Conservation (phyloP, 2,329 filamentous ascomycete species). For the Diaporthe aspalathi region DNA sequence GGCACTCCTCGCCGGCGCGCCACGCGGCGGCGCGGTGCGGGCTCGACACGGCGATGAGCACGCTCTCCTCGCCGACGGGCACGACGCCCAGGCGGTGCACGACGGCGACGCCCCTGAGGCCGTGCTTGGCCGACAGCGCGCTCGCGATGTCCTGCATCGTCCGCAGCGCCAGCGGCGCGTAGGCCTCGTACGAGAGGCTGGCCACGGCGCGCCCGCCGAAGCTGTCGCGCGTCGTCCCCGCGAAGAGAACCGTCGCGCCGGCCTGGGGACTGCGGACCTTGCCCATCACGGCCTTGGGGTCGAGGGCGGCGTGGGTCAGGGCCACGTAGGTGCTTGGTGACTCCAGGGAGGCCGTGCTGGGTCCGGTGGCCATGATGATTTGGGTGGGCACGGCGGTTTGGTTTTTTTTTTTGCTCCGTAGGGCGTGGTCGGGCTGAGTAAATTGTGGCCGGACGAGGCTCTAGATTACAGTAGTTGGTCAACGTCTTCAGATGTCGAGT, state of each 20-base stretch:
- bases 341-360: conserved; percentile 2
- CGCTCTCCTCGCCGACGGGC: conserved; percentile 91
- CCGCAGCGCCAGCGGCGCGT: conserved; percentile 75
- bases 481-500: not conserved
- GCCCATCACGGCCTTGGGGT: conserved; percentile 68
- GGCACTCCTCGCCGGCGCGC: conserved; percentile 86
- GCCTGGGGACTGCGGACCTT: conserved; percentile 78
- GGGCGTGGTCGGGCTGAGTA: not conserved
- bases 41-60: conserved; percentile 86
- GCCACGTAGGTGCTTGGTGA: conserved; percentile 68
- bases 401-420: not conserved
- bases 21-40: conserved; percentile 88
- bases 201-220: conserved; percentile 79
- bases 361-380: conserved; percentile 42
- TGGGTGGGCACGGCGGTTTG: not conserved
- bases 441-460: not conserved
- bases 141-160: conserved; percentile 75
- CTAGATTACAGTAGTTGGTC: not conserved
- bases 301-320: conserved; percentile 72
- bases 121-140: conserved; percentile 68
- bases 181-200: conserved; percentile 80
- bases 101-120: conserved; percentile 79
- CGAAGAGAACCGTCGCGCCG: conserved; percentile 81
- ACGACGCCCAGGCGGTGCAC: conserved; percentile 87
- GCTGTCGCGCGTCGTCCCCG: conserved; percentile 81